Percentiles rank a stretch among this genome's conserved stretches.
phyloP scores from a whole-genome alignment of 1,284 basidiomycete genomes.

The Thecaphora thlaspeos region DNA sequence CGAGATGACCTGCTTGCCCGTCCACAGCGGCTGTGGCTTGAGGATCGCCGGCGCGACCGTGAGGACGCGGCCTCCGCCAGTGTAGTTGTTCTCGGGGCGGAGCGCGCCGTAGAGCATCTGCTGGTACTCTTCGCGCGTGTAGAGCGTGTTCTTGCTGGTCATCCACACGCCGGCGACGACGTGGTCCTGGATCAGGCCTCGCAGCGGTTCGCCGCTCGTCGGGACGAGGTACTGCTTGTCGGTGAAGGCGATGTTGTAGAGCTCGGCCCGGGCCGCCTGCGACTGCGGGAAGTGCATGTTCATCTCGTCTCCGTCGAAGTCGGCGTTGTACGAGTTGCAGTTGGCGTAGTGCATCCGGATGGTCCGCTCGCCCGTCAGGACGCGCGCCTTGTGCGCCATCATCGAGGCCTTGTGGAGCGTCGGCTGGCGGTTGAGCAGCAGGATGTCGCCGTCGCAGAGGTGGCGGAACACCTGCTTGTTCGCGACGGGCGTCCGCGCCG shows the following conservation, averaged over 20 bases:
- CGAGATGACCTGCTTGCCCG: slow-evolving; percentile 90
- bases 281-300: slow-evolving; percentile 99
- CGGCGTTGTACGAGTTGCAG: slow-evolving; percentile 99
- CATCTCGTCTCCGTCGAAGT: slow-evolving; percentile 99
- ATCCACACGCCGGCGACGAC: slow-evolving; percentile 99
- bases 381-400: slow-evolving; percentile 96
- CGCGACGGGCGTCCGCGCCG: slow-evolving; percentile 61
- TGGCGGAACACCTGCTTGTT: slow-evolving; percentile 99
- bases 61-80: slow-evolving; percentile 68
- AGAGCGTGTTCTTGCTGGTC: slow-evolving; percentile 93
- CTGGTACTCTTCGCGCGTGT: slow-evolving; percentile 92
- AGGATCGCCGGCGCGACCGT: slow-evolving; percentile 89
- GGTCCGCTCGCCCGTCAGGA: slow-evolving; percentile 93
- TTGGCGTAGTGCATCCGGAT: slow-evolving; percentile 99
- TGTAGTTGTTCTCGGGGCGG: slow-evolving; percentile 78
- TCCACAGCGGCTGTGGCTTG: slow-evolving; percentile 89
- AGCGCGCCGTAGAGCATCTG: slow-evolving; percentile 95
- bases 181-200: slow-evolving; percentile 98
- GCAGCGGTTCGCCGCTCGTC: slow-evolving; percentile 94
- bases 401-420: slow-evolving; percentile 99
- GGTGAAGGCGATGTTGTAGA: slow-evolving; percentile 79
- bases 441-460: slow-evolving; percentile 88
- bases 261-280: slow-evolving; percentile 84
- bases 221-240: slow-evolving; percentile 99
- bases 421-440: slow-evolving; percentile 96